Base-by-base conservation (phyloP, 257 asterid species). In the Scutellaria minor region DNA sequence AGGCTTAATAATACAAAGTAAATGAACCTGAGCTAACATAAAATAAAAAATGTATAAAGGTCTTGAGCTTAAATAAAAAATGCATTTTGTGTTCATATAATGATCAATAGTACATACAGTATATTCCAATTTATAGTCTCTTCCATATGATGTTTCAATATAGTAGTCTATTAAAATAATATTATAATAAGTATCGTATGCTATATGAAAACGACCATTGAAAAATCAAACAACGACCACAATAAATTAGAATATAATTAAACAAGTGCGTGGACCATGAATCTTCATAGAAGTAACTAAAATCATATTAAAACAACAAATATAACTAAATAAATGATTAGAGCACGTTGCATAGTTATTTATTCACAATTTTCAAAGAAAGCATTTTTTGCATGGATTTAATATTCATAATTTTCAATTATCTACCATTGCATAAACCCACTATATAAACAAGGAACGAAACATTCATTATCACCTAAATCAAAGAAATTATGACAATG, bases 211-310 rank as follows among this genome's bases (percentile, higher is more conserved):
- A 40, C 14, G 13, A 35, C 9, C 11, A 41, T 1, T 18, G 13
- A 18, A 47, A 35, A 9, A 2, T 27, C 31, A 58, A 46, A 1
- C 3, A 27, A 46, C 6, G 4, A 31, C 4, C 2, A 0, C 60
- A 22, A 67, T 51, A 62, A n/a, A 44, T 0, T 13, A 5, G 42
- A 15, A 65, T 42, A 42, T 2, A 73, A 53, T 40, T 59, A 7
- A 50, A 15, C 44, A 63, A 31, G 37, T 39, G 63, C 70, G 75
- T 55, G 80, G 12, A 70, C 77, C 1, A 7, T 31, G 58, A 47
- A 70, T 79, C 75, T 70, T 51, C 73, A 39, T 15, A 15, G 31
- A 53, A 45, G 40, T 57, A 4, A 15, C 61, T 14, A 6, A 15
- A 24, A 45, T 63, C 14, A 7, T 42, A 41, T 31, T n/a, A 13